Evolutionary conservation across 352 stramenopile species (phyloP), one percentile per base, ranked within the genome.

Genomic region (Phytophthora vignae): DNA sequence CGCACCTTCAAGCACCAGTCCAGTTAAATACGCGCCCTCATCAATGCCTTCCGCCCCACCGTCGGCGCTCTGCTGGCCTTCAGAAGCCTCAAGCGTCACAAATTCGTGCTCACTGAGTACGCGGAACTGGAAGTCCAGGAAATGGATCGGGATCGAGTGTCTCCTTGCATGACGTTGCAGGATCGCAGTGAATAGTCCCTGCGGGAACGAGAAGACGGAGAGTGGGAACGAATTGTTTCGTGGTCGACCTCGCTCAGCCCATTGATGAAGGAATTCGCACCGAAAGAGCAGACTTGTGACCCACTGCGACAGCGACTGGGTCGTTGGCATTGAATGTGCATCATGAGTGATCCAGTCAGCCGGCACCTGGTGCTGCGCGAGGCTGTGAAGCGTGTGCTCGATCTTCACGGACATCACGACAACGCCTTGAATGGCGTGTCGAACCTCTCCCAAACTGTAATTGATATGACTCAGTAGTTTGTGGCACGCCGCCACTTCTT

Each of bases 141-240:
- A 82, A 52, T 96, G 86, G 29, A 96, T 95, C 8, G 85, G 85
- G 0, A 91, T 79, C 21, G 64, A 40, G 59, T 92, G 78, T 60
- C 88, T 93, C 50, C 88, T 74, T 21, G 89, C 84, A 33, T 95
- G 82, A 7, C 84, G 83, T 74, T 96, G 89, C 14, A 94, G 55
- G 60, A 92, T 82, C 21, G 82, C 88, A 3, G 89, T 96, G 56
- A 96, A 91, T 44, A 96, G 81, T 0, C 86, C 87, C 25, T 95
- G 86, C 0, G 89, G 86, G 29, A 93, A 96, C 36, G 74, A 83
- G 46, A 96, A 94, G 7, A 89, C 76, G 4, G 88, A 78, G 15
- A 95, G 61, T 4, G 84, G 86, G 42, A 89, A 93, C 14, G 60
- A 54, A n/a, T 72, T 78, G 10, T 55, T 36, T 1, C 38, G 29